Conservation (phyloP, 75 land plant species). For the Pinus taeda region DNA sequence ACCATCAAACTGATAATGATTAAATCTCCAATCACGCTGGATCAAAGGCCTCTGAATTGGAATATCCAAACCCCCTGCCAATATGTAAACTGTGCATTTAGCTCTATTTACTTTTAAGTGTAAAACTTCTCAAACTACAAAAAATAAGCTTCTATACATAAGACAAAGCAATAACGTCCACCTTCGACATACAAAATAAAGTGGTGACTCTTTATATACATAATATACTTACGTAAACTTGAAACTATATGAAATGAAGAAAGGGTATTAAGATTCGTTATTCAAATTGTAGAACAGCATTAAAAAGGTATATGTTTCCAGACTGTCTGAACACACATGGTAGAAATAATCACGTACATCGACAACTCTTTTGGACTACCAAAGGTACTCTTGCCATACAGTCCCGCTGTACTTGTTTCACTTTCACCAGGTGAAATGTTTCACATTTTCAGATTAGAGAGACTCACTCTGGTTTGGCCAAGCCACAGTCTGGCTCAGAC, state of each 20-base stretch:
- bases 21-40: constrained; percentile 92
- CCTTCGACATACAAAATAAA: neutral
- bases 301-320: too few species aligned
- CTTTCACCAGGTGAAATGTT: too few species aligned
- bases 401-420: too few species aligned
- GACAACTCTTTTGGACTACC: too few species aligned
- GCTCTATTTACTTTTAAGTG: neutral
- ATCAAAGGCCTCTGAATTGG: constrained; percentile 68
- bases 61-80: constrained; percentile 89
- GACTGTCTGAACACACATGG: too few species aligned
- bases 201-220: neutral
- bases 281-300: too few species aligned
- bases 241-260: neutral
- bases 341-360: too few species aligned
- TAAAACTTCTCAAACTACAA: neutral
- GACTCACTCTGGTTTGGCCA: too few species aligned
- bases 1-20: constrained; percentile 89
- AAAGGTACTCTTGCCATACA: too few species aligned
- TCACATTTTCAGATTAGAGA: too few species aligned
- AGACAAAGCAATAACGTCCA: too few species aligned
- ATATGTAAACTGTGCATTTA: neutral
- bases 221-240: neutral
- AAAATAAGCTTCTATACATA: neutral
- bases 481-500: too few species aligned
- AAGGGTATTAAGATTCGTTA: neutral